Base-by-base conservation (phyloP, 75 land plant genomes). In the Sequoia sempervirens region DNA sequence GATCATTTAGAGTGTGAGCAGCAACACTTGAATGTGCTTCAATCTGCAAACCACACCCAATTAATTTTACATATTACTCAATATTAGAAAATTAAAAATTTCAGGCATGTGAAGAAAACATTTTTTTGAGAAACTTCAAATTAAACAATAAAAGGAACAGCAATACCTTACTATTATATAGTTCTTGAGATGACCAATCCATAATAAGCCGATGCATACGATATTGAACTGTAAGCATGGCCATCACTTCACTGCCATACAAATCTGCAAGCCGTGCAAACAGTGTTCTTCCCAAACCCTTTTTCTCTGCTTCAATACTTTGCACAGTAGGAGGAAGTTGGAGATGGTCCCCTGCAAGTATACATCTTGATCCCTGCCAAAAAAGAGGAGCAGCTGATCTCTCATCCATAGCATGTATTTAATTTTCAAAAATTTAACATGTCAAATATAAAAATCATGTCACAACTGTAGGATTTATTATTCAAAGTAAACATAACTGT, bases 191-290 rank as follows among this genome's bases (percentile, higher is more conserved):
- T 76, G 98, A 96, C 98, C 98, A 97, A 58, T 90, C 85, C 99
- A 97, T 97, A 12, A 97, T 96, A 79, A 90, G 93, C 53, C 90
- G 87, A 85, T 97, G 96, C 99, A 97, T 97, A n/a, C 98, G 93
- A 82, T 97, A 97, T 87, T 97, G 99, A 36, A 97, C 95, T 46
- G 98, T 96, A 28, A 97, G 94, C 99, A 97, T 97, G 8, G 95
- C 85, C 53, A 84, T 93, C 8, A 90, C 83, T 50, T 90, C 90
- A 89, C 90, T 88, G 37, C 93, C 95, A 93, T 96, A 93, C 66
- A 97, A 80, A 13, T 86, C 90, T 66, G 94, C 89, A 69, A 97
- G 88, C 28, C 98, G 98, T 81, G 92, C 98, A 90, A 97, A 97
- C n/a, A 97, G 92, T 2, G 99, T 97, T 87, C 86, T 93, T 78